Evolutionary conservation across 2,329 filamentous ascomycete genomes (phyloP).

Genomic region (Talaromyces atroroseus): DNA sequence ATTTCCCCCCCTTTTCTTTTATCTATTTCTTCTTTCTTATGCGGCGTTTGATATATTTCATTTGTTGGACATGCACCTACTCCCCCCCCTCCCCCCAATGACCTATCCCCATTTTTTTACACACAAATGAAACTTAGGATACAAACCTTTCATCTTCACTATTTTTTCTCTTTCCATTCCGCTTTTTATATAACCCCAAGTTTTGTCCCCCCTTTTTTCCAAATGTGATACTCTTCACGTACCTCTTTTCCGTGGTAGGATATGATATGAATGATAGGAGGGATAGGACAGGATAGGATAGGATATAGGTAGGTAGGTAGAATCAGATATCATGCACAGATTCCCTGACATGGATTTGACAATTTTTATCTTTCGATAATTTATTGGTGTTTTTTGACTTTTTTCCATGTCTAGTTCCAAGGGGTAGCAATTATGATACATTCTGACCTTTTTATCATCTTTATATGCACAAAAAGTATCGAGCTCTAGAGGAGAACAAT

Average conservation of each 20-base stretch:
- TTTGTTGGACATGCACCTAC: not conserved
- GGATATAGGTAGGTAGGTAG: not conserved
- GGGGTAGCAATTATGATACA: not conserved
- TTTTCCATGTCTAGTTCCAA: not conserved
- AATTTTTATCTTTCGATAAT: not conserved
- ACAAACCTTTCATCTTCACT: not conserved
- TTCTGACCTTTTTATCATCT: slow-evolving; percentile 10
- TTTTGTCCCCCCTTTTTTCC: not conserved
- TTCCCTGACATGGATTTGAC: not conserved
- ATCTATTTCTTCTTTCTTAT: not conserved
- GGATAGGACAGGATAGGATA: not conserved
- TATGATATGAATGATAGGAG: not conserved
- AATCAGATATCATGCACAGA: not conserved
- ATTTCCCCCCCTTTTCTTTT: not conserved
- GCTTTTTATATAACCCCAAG: not conserved
- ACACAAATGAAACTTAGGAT: not conserved
- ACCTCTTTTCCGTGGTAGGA: not conserved
- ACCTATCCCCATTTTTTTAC: not conserved
- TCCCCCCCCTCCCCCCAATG: not conserved
- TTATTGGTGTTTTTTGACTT: not conserved
- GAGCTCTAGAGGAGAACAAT: no score
- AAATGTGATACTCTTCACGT: no score
- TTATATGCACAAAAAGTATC: no score
- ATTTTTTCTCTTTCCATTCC: not conserved
- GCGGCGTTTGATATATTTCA: not conserved